Percentiles rank a stretch among this genome's conserved stretches.
Conservation (phyloP, 768 basidiomycete genomes). For the Russula lepida region DNA sequence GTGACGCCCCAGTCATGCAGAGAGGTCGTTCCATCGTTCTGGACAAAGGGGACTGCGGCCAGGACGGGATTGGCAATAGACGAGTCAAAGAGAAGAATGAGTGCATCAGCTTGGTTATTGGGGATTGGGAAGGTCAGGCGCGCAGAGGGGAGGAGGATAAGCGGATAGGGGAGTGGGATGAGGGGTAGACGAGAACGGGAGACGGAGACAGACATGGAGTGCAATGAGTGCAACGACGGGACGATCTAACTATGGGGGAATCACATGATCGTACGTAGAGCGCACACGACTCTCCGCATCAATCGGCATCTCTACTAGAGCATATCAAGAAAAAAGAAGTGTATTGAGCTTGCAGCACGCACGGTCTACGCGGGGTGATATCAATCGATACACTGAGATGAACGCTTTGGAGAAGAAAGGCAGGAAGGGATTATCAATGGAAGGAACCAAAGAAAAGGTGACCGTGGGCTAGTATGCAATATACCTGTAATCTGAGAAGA, state of each 20-base stretch:
- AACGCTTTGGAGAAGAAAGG: neutral
- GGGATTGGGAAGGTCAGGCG: constrained; percentile 61
- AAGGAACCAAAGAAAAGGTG: constrained; percentile 2
- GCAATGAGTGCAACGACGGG: no score
- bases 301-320: no score
- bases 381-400: constrained; percentile 14
- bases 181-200: constrained; percentile 39
- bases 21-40: constrained; percentile 20
- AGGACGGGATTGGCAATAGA: constrained; percentile 62
- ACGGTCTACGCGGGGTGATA: constrained; percentile 11
- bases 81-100: constrained; percentile 60
- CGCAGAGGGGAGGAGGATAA: constrained; percentile 67
- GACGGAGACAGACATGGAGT: neutral
- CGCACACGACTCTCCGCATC: no score
- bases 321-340: constrained; percentile 1
- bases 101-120: constrained; percentile 49
- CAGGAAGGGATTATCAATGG: no score
- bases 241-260: no score
- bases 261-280: no score
- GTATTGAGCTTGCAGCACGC: constrained; percentile 9
- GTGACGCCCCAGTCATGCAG: constrained; percentile 57
- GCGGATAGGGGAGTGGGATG: constrained; percentile 60
- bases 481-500: constrained; percentile 11
- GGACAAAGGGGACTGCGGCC: constrained; percentile 52
- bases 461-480: constrained; percentile 17